A percentile compares a stretch with the other conserved stretches of the same genome.
Conservation (phyloP, 2,329 filamentous ascomycete species). For the Penicillium sp. region DNA sequence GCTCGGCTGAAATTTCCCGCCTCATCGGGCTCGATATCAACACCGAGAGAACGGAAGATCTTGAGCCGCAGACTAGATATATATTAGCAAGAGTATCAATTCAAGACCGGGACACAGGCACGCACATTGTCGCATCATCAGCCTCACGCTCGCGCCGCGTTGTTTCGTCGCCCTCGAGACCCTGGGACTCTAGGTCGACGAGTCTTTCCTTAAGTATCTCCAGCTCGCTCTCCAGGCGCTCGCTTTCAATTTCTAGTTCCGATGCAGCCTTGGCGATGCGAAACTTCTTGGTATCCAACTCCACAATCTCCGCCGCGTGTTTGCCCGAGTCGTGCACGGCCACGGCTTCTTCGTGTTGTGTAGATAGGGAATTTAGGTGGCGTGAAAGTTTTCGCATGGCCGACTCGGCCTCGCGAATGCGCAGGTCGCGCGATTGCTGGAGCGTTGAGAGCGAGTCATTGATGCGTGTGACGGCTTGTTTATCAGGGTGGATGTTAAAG, state of each 20-base stretch:
- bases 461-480: slow-evolving; percentile 77
- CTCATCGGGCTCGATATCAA: slow-evolving; percentile 82
- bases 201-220: slow-evolving; percentile 72
- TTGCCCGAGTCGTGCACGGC: slow-evolving; percentile 71
- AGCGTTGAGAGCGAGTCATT: slow-evolving; percentile 79
- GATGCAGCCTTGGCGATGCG: slow-evolving; percentile 86
- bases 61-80: slow-evolving; percentile 69
- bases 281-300: slow-evolving; percentile 91
- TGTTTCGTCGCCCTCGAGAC: slow-evolving; percentile 68
- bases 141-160: slow-evolving; percentile 53
- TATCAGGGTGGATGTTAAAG: slow-evolving; percentile 93
- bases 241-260: slow-evolving; percentile 91
- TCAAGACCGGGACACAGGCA: background rate
- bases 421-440: slow-evolving; percentile 77
- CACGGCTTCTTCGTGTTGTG: slow-evolving; percentile 75
- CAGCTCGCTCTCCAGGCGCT: slow-evolving; percentile 77
- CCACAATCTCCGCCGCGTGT: slow-evolving; percentile 80
- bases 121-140: slow-evolving; percentile 51
- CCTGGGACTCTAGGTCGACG: slow-evolving; percentile 81
- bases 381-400: slow-evolving; percentile 72
- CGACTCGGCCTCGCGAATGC: slow-evolving; percentile 68
- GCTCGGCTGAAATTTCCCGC: slow-evolving; percentile 81
- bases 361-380: slow-evolving; percentile 69
- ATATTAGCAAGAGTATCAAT: slow-evolving; percentile 5
- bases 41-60: slow-evolving; percentile 86